phyloP scores from a whole-genome alignment of 148 eudicot genomes.

The Rhododendron kiyosumense region DNA sequence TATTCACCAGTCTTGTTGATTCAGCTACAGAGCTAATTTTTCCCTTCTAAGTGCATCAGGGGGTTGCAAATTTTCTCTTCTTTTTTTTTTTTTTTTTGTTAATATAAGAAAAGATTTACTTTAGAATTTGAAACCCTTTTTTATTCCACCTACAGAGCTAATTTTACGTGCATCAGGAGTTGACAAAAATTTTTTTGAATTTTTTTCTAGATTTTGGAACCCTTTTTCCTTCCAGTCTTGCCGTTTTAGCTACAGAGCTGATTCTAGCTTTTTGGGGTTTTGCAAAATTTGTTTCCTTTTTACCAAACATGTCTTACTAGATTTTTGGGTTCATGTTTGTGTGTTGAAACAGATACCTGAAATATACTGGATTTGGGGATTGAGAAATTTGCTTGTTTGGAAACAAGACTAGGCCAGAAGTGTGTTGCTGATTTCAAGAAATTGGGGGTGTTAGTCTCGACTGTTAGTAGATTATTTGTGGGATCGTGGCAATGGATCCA shows the following conservation, averaged over 20 bases:
- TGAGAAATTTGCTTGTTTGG: background rate
- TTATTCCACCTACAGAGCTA: background rate
- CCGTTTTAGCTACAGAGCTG: background rate
- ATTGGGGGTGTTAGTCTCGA: background rate
- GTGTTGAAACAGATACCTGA: background rate
- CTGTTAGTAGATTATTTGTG: background rate
- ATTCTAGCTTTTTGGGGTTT: background rate
- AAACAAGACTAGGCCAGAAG: background rate
- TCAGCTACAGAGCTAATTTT: background rate
- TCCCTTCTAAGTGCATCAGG: background rate
- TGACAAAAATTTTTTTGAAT: background rate
- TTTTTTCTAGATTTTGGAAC: background rate
- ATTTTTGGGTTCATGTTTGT: background rate
- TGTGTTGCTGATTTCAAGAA: background rate
- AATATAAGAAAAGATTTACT: background rate
- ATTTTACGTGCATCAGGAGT: background rate
- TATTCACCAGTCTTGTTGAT: background rate
- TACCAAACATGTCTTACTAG: background rate
- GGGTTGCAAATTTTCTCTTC: background rate
- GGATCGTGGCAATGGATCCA: constrained; percentile 25
- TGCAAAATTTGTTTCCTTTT: background rate
- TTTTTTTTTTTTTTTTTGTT: background rate
- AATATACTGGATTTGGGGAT: background rate
- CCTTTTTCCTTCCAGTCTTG: background rate
- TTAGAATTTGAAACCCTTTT: background rate